A percentile compares a stretch with the other conserved stretches of the same genome.
Conservation (phyloP, 2,329 filamentous ascomycete genomes). For the Mycosphaerella arachidis region DNA sequence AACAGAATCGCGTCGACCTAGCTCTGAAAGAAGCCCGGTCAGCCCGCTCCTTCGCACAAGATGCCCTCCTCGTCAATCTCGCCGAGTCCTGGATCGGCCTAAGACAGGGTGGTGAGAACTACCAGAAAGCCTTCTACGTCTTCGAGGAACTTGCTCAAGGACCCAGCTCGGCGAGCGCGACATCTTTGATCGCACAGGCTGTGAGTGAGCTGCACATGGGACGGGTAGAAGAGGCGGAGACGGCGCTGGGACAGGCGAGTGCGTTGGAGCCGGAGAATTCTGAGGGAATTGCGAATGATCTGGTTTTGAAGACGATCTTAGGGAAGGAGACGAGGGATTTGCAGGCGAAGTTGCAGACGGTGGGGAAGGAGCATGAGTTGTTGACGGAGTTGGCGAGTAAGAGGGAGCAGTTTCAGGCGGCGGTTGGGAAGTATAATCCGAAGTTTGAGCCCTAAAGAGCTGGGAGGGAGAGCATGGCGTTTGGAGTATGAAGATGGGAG, state of each 20-base stretch:
- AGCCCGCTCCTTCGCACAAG: conserved; percentile 90
- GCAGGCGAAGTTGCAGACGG: conserved; percentile 47
- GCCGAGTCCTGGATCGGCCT: conserved; percentile 94
- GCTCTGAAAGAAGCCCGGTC: conserved; percentile 83
- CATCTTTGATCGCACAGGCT: conserved; percentile 79
- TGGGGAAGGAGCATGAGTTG: conserved; percentile 64
- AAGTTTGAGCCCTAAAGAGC: conserved; percentile 61
- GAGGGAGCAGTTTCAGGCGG: conserved; percentile 79
- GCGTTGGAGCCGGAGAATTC: conserved; percentile 66
- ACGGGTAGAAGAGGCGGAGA: conserved; percentile 80
- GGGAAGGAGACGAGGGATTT: conserved; percentile 67
- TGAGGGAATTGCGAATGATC: conserved; percentile 74
- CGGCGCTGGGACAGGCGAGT: conserved; percentile 75
- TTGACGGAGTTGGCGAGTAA: conserved; percentile 76
- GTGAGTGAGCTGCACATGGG: conserved; percentile 89
- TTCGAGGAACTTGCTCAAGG: conserved; percentile 93
- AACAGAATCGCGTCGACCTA: conserved; percentile 86
- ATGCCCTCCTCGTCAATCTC: conserved; percentile 86
- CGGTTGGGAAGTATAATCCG: conserved; percentile 78
- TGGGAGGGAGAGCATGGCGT: background rate
- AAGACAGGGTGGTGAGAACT: conserved; percentile 87
- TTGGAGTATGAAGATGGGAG: background rate
- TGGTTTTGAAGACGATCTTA: conserved; percentile 72
- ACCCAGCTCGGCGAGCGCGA: conserved; percentile 70
- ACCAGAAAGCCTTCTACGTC: conserved; percentile 95